Percentiles rank a stretch among this genome's conserved stretches.
These are phyloP conservation scores for Fonsecaea monophora DNA, from an alignment of 2,329 filamentous ascomycete genomes.

Conservation along the genomic window DNA sequence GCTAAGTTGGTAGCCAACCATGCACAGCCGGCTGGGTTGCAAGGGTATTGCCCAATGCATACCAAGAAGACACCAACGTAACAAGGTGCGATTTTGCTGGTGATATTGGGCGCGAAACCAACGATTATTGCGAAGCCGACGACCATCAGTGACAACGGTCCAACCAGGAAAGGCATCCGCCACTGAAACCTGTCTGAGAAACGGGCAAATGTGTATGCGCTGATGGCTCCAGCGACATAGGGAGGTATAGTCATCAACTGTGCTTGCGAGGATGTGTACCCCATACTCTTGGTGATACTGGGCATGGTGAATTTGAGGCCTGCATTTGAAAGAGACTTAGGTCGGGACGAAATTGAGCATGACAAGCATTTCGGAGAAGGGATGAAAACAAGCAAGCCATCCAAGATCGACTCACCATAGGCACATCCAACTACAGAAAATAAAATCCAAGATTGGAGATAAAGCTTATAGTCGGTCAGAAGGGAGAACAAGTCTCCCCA, in stretches of 20 bases:
- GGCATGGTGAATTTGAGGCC: slow-evolving; percentile 66
- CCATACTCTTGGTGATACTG: slow-evolving; percentile 70
- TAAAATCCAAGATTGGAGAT: not conserved
- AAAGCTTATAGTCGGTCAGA: slow-evolving; percentile 43
- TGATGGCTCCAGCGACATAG: slow-evolving; percentile 61
- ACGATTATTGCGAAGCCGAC: not conserved
- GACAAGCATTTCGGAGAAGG: no score
- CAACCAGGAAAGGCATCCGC: slow-evolving; percentile 44
- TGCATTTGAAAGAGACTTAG: no score
- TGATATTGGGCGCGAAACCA: not conserved
- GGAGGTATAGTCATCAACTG: slow-evolving; percentile 78
- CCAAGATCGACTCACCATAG: slow-evolving; percentile 17
- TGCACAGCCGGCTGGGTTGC: slow-evolving; percentile 38
- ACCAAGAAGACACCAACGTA: not conserved
- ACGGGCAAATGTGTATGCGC: slow-evolving; percentile 42
- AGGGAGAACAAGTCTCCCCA: slow-evolving; percentile 44
- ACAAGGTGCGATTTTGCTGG: not conserved
- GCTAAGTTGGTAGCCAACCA: slow-evolving; percentile 44
- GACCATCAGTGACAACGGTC: slow-evolving; percentile 16
- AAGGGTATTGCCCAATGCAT: slow-evolving; percentile 41
- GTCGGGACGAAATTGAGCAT: no score
- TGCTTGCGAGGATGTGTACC: slow-evolving; percentile 65
- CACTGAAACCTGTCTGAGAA: slow-evolving; percentile 44
- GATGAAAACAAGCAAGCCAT: not conserved
- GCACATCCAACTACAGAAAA: not conserved